Evolutionary conservation across 176 grass and related monocot species (phyloP), one percentile per base, ranked within the genome.

Genomic region (Tillandsia leiboldiana): DNA sequence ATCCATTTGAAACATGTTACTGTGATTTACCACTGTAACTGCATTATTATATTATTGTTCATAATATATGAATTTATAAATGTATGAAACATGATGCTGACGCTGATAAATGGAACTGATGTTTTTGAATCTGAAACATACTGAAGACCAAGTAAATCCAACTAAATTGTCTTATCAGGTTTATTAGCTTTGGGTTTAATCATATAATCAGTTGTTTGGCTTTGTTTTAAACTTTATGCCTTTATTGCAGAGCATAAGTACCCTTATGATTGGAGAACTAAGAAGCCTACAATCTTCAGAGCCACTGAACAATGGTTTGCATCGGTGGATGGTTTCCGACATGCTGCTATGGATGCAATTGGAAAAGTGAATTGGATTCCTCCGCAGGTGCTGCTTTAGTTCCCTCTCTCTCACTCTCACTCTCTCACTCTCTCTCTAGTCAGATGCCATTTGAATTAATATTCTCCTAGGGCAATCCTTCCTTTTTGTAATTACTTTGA

Each of bases 281-380:
- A 97, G 78, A 90, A 97, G 74, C 93, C 93, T 84, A 97, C 93
- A 65, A 92, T 97, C 72, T 89, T 97, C 42, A 88, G 93, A 78
- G 93, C 93, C 73, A 97, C 93, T 63, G 88, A 92, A 64, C 93
- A 97, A 67, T 97, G 93, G 93, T 97, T 97, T 80, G 93, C 93
- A 66, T 97, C 93, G 49, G 83, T 97, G 69, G 93, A 97, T 71
- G 93, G 86, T 80, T 97, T 97, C 53, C 88, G 93, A 24, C 78
- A 92, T 77, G 73, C 89, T 80, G 93, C 86, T 74, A 87, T 97
- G 88, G 93, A 92, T 86, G 93, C 93, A 70, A 97, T 97, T 71
- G 77, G 70, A 66, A 51, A 18, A 83, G 93, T 97, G 70, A 81
- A 74, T 63, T 97, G 93, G 93, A 69, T 97, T 83, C 93, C 93